phyloP scores from a whole-genome alignment of 176 grass and related monocot species.

The Guadua angustifolia region DNA sequence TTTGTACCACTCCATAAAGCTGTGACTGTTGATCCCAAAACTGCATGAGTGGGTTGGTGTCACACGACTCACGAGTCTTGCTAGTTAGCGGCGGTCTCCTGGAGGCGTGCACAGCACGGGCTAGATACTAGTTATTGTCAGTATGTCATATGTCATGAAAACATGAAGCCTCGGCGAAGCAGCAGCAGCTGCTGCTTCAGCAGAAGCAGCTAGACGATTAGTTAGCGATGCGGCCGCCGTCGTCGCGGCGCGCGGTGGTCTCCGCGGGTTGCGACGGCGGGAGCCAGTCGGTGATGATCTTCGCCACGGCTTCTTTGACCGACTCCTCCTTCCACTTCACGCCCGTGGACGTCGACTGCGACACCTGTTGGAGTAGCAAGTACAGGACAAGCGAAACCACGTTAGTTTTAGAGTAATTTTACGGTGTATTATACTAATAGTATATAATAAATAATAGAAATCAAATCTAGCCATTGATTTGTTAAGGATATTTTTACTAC shows the following conservation, averaged over 20 bases:
- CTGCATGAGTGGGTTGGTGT: not conserved
- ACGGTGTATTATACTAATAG: no score
- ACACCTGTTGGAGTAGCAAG: no score
- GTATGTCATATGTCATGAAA: not conserved
- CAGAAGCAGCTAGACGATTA: not conserved
- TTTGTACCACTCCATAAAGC: not conserved
- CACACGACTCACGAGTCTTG: no score
- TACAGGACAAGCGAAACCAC: not conserved
- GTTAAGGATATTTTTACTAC: no score
- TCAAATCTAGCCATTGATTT: no score
- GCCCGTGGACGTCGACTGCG: not conserved
- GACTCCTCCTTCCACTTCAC: conserved; percentile 22
- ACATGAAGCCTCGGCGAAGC: not conserved
- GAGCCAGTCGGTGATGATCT: conserved; percentile 33
- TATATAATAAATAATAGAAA: no score
- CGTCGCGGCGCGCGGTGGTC: not conserved
- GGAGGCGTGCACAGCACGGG: not conserved
- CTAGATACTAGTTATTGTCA: no score
- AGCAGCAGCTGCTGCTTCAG: not conserved
- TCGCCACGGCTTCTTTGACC: conserved; percentile 44
- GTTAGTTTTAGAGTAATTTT: not conserved
- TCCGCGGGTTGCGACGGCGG: not conserved
- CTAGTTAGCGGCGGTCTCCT: not conserved
- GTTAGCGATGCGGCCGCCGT: not conserved
- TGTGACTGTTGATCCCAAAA: no score